Base-by-base conservation (phyloP, 2,329 filamentous ascomycete species). In the Plenodomus biglobosus region DNA sequence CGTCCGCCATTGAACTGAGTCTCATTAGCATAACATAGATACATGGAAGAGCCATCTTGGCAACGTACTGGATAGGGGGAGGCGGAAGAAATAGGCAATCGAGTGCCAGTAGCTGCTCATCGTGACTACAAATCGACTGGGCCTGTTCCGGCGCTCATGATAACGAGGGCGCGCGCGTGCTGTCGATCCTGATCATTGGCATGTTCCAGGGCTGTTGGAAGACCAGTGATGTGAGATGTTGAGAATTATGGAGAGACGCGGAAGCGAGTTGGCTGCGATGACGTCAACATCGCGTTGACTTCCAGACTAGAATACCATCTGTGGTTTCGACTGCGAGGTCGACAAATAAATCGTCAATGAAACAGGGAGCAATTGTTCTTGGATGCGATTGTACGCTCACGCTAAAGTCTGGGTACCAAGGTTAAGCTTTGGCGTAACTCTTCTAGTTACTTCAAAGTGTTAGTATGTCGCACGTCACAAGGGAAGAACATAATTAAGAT, bases 71-170 rank as follows among this genome's bases (percentile, higher is more conserved):
- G 27, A 32, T 3, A 32, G 27, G 13, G 71, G 71, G 11, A 73
- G 62, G 27, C 67, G 61, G 53, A 72, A 68, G 52, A 72, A 72
- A 56, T 70, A 70, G 32, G 55, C 53, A 34, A 72, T 50, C 30
- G 60, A 62, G 34, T 68, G 61, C 42, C 63, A 53, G 46, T 61
- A 66, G 38, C 58, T 61, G 43, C 57, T 64, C 68, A 71, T 69
- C 8, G 40, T 67, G 48, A 36, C 38, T 48, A 35, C 27, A 37
- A 37, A 11, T 11, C 11, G 27, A 32, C 27, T 32, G 27, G 27
- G 27, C 27, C 15, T 32, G 15, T 35, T 17, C 27, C 27, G 32
- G 17, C 18, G 40, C 20, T 48, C 52, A 52, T 44, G 42, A 16
- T 35, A 42, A 32, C 18, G 17, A 40, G n/a, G 38, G 38, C 3